phyloP scores from a whole-genome alignment of 495 filamentous ascomycete genomes.

The Penicillium alfredii region DNA sequence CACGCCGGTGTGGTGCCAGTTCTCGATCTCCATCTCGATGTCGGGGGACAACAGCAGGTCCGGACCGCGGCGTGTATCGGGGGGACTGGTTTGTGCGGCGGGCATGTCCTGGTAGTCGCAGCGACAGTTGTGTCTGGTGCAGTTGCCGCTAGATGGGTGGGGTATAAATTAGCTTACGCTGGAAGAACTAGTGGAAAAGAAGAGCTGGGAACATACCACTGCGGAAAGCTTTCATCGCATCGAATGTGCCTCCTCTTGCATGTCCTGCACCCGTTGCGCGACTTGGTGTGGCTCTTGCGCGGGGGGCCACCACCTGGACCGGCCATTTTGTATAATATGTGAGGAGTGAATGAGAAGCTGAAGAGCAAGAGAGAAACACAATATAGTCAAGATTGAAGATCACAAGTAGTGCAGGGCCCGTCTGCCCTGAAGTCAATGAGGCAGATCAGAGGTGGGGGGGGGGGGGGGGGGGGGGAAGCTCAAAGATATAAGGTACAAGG shows the following conservation, averaged over 20 bases:
- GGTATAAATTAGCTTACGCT: conserved; percentile 2
- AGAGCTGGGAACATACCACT: conserved; percentile 62
- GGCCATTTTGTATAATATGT: conserved; percentile 32
- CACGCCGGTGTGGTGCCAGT: conserved; percentile 76
- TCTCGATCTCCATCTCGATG: conserved; percentile 71
- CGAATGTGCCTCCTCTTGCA: conserved; percentile 97
- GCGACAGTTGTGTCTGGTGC: conserved; percentile 95
- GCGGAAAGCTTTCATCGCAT: conserved; percentile 94
- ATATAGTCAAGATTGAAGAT: no score
- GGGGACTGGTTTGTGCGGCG: conserved; percentile 56
- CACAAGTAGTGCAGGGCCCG: no score
- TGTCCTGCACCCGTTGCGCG: conserved; percentile 91
- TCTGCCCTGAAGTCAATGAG: no score
- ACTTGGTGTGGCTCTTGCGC: conserved; percentile 88
- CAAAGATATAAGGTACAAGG: no score
- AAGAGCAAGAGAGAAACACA: no score
- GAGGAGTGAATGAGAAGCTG: no score
- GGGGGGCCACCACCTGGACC: conserved; percentile 49
- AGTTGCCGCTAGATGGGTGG: conserved; percentile 69
- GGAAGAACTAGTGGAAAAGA: neutral
- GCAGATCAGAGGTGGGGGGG: no score
- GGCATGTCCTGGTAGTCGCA: conserved; percentile 90
- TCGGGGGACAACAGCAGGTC: conserved; percentile 78
- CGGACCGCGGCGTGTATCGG: conserved; percentile 60
- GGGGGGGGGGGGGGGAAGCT: no score